A percentile compares a stretch with the other conserved stretches of the same genome.
These are phyloP conservation scores for Penicillium vulpinum DNA, from an alignment of 2,329 filamentous ascomycete species.

Conservation along the genomic window DNA sequence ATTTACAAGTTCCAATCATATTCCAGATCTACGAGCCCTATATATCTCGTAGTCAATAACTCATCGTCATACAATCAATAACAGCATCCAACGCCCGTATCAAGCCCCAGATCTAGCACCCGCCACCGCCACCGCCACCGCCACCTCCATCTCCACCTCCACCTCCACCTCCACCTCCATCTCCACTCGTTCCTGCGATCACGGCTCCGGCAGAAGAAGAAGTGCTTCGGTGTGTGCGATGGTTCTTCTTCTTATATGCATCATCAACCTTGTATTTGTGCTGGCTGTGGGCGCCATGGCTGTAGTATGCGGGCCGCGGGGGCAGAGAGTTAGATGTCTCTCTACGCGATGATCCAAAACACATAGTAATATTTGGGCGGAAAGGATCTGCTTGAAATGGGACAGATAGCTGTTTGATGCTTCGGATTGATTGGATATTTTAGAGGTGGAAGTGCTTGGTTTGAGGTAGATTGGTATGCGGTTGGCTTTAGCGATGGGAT, in stretches of 20 bases:
- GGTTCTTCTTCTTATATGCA: background rate
- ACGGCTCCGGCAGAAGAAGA: background rate
- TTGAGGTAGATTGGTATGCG: background rate
- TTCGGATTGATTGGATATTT: background rate
- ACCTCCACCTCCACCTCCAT: background rate
- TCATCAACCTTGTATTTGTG: background rate
- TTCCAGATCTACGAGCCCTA: background rate
- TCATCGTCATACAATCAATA: background rate
- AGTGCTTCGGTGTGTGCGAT: background rate
- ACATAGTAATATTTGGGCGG: background rate
- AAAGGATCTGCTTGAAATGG: background rate
- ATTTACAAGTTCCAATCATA: background rate
- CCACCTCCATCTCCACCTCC: background rate
- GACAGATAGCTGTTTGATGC: background rate
- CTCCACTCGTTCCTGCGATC: background rate
- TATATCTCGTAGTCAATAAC: background rate
- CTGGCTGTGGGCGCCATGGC: background rate
- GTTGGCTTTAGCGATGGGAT: background rate
- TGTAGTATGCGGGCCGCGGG: background rate
- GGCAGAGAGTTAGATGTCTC: background rate
- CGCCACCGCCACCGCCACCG: background rate
- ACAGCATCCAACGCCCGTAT: too few species aligned
- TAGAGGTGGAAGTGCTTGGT: background rate
- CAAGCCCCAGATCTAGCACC: background rate
- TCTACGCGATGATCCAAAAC: slow-evolving; percentile 3